phyloP scores from a whole-genome alignment of 75 land plant genomes.

The Azolla pinnata region DNA sequence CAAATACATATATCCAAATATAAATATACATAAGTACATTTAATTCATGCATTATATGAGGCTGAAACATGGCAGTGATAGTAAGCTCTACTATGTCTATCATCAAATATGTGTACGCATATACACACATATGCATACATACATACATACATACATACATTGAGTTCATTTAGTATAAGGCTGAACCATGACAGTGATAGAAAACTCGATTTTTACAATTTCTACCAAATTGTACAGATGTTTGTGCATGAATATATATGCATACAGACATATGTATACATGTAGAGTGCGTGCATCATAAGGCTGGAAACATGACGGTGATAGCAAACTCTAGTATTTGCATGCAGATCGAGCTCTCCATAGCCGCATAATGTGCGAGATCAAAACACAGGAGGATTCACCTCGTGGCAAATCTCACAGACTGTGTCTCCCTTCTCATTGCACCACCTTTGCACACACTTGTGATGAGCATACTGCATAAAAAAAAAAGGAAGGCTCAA shows the following conservation, averaged over 20 bases:
- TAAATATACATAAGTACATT: neutral
- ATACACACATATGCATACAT: neutral
- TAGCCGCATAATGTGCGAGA: neutral
- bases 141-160: neutral
- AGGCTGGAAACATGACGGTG: no score
- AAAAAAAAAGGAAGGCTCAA: neutral
- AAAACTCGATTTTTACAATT: no score
- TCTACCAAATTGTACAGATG: no score
- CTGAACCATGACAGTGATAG: no score
- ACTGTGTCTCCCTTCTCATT: conserved; percentile 68
- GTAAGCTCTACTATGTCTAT: no score
- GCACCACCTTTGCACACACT: conserved; percentile 79
- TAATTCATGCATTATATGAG: neutral
- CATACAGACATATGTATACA: neutral
- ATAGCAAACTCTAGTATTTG: no score
- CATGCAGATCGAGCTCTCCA: neutral
- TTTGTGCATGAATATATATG: neutral
- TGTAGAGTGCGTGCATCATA: no score
- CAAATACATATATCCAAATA: neutral
- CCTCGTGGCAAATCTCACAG: conserved; percentile 79
- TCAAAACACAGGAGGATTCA: conserved; percentile 6
- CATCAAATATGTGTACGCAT: neutral
- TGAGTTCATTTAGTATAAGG: no score
- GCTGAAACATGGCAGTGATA: no score
- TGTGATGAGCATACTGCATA: conserved; percentile 68